phyloP scores from a whole-genome alignment of 148 eudicot genomes.

The Vaccinium myrtillus region DNA sequence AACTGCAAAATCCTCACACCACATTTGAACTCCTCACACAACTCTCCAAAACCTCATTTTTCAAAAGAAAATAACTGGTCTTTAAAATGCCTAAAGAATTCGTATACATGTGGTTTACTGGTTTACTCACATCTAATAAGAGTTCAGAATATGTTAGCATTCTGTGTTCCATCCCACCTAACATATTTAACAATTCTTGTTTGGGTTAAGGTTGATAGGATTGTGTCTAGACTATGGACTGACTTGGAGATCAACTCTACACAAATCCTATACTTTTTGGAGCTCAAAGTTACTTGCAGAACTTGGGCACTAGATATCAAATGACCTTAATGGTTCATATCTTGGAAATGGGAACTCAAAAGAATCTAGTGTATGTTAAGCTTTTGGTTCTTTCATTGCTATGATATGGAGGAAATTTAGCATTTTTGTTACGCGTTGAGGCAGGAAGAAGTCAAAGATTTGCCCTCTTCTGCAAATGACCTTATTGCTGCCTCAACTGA shows the following conservation, averaged over 20 bases:
- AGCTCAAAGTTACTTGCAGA: not conserved
- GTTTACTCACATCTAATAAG: not conserved
- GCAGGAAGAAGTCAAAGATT: not conserved
- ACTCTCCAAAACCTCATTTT: not conserved
- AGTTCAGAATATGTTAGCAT: not conserved
- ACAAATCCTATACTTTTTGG: not conserved
- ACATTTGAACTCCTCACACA: not conserved
- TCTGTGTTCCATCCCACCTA: not conserved
- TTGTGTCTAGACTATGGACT: not conserved
- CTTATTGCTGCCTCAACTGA: not conserved
- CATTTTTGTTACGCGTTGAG: not conserved
- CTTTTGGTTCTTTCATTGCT: conserved; percentile 1
- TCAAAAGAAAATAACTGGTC: not conserved
- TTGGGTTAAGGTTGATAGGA: not conserved
- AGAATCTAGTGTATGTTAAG: not conserved
- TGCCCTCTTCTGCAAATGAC: not conserved
- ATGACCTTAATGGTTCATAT: not conserved
- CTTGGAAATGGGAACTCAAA: not conserved
- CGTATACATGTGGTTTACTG: not conserved
- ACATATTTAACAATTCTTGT: not conserved
- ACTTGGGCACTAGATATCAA: not conserved
- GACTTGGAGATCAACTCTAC: not conserved
- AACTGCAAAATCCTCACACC: not conserved
- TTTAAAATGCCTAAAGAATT: not conserved
- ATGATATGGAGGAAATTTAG: not conserved